Evolutionary conservation across 1,284 basidiomycete species (phyloP).

Genomic region (Rhodotorula sp.): DNA sequence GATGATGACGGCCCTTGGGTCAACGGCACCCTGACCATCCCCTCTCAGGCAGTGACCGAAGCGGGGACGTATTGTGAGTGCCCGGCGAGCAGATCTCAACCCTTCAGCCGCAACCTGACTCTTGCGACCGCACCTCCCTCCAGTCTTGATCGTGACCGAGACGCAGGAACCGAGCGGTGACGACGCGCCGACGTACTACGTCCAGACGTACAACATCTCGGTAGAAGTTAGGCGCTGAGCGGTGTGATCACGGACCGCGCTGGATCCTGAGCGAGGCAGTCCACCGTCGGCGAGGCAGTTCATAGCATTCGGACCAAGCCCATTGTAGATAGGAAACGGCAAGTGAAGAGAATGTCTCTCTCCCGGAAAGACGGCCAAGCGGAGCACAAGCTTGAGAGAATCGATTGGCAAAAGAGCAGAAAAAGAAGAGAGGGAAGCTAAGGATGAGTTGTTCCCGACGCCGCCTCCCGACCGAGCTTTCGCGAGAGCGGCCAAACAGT

Average conservation of each 20-base stretch:
- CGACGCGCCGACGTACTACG: neutral
- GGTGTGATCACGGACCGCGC: neutral
- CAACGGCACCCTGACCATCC: neutral
- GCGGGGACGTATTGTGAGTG: neutral
- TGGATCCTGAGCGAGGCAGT: neutral
- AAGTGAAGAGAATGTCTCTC: too few relatives aligned
- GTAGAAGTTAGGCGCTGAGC: neutral
- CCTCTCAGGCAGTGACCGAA: neutral
- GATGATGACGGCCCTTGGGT: neutral
- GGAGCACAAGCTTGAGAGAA: neutral
- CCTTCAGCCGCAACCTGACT: neutral
- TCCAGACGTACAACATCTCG: neutral
- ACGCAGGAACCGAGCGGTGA: neutral
- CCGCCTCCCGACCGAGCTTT: slow-evolving; percentile 9
- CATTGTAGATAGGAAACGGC: too few relatives aligned
- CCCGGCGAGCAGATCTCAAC: too few relatives aligned
- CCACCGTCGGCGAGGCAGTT: neutral
- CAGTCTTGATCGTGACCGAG: slow-evolving; percentile 7
- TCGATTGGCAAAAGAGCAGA: neutral
- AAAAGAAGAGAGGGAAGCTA: too few relatives aligned
- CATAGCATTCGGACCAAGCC: neutral
- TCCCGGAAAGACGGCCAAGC: too few relatives aligned
- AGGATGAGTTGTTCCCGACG: neutral
- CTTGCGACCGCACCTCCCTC: too few relatives aligned
- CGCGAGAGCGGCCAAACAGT: slow-evolving; percentile 4